Conservation (phyloP, 345 rosid genomes). For the Camelina hispida region DNA sequence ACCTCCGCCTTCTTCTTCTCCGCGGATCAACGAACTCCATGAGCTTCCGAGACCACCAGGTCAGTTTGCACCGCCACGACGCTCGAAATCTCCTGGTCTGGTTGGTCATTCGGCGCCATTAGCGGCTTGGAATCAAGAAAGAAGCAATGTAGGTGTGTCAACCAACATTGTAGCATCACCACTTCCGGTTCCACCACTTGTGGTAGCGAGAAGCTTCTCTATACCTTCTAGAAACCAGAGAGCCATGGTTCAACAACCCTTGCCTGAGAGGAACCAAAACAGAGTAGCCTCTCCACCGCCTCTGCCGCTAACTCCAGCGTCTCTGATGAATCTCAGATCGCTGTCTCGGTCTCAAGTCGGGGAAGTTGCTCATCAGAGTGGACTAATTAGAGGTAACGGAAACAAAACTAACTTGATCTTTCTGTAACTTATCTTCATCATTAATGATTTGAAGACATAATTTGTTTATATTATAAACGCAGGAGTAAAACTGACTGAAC, state of each 20-base stretch:
- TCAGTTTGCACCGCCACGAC: constrained; percentile 46
- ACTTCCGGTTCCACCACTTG: constrained; percentile 79
- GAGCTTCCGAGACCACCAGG: constrained; percentile 94
- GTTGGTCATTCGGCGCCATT: constrained; percentile 87
- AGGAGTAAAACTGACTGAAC: constrained; percentile 33
- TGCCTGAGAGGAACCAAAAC: constrained; percentile 47
- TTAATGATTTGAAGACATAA: constrained; percentile 4
- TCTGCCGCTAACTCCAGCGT: constrained; percentile 79
- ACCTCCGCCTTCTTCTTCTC: constrained; percentile 86
- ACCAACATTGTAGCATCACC: constrained; percentile 67
- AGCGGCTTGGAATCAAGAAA: constrained; percentile 64
- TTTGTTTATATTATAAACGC: constrained; percentile 32
- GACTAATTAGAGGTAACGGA: constrained; percentile 67
- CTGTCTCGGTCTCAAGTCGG: constrained; percentile 48
- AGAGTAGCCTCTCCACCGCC: constrained; percentile 73
- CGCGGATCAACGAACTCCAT: constrained; percentile 87
- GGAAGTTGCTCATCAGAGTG: constrained; percentile 52
- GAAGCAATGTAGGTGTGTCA: constrained; percentile 44
- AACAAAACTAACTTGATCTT: constrained; percentile 4
- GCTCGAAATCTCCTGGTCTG: constrained; percentile 56
- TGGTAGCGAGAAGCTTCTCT: constrained; percentile 80
- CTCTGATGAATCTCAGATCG: constrained; percentile 51
- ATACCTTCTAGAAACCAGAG: constrained; percentile 83
- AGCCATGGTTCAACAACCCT: constrained; percentile 53
- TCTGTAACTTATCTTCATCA: constrained; percentile 11